Conservation (phyloP, 352 stramenopile genomes). For the Phytopythium oedochilum region DNA sequence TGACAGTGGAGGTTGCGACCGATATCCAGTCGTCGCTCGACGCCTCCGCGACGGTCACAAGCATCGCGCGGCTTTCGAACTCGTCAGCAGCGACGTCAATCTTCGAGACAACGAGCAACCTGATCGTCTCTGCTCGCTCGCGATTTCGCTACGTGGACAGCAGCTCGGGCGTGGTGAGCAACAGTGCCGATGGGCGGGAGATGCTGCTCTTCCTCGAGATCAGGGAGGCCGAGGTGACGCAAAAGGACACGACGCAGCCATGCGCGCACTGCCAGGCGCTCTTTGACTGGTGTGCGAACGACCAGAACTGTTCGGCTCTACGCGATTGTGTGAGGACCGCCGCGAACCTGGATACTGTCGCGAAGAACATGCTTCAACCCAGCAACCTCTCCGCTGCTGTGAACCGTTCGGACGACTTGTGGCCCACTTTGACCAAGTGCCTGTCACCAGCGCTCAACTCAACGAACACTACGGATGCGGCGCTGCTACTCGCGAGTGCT, state of each 20-base stretch:
- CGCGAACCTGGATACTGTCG: constrained; percentile 13
- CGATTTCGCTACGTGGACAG: constrained; percentile 3
- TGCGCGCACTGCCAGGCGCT: constrained; percentile 53
- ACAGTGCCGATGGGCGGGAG: constrained; percentile 13
- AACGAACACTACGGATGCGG: constrained; percentile 19
- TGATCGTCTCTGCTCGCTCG: neutral
- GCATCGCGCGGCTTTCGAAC: constrained; percentile 31
- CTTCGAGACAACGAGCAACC: constrained; percentile 30
- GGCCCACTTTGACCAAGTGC: constrained; percentile 25
- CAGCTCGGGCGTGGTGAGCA: constrained; percentile 7
- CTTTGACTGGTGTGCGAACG: constrained; percentile 36
- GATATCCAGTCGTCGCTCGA: constrained; percentile 33
- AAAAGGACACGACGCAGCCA: constrained; percentile 36
- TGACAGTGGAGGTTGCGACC: constrained; percentile 44
- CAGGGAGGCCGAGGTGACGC: constrained; percentile 19
- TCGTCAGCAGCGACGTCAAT: constrained; percentile 5
- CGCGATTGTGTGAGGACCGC: constrained; percentile 22
- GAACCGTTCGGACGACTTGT: constrained; percentile 30
- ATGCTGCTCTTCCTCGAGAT: constrained; percentile 42
- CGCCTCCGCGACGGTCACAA: constrained; percentile 47
- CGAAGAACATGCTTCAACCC: constrained; percentile 10
- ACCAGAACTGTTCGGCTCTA: constrained; percentile 32
- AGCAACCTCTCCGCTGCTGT: neutral
- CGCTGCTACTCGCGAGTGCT: constrained; percentile 42
- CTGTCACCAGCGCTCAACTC: constrained; percentile 9